Conservation (phyloP, 2,329 filamentous ascomycete genomes). For the Sporothrix pseudoabietina region DNA sequence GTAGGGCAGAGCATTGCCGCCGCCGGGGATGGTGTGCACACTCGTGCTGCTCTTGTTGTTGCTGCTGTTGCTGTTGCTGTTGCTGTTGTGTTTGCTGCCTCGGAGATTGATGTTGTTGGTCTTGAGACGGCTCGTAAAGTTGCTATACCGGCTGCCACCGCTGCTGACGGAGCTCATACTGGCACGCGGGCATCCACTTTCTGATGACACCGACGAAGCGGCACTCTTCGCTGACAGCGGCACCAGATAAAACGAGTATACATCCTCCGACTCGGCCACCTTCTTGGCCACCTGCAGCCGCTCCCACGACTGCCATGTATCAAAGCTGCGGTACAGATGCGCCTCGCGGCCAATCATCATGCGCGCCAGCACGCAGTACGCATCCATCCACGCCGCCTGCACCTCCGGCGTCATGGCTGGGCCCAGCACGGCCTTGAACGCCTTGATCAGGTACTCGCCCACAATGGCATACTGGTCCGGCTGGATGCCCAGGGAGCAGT, state of each 20-base stretch:
- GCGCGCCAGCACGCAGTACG: constrained; percentile 72
- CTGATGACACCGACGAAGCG: neutral
- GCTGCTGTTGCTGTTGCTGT: constrained; percentile 39
- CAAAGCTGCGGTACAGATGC: constrained; percentile 62
- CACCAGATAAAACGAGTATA: constrained; percentile 70
- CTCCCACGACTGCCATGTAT: constrained; percentile 66
- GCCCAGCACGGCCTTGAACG: constrained; percentile 68
- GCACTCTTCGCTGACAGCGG: constrained; percentile 45
- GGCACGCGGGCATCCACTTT: neutral
- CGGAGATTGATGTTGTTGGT: constrained; percentile 25
- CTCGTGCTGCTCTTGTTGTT: constrained; percentile 35
- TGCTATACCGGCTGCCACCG: constrained; percentile 22
- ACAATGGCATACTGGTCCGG: constrained; percentile 72
- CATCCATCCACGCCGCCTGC: constrained; percentile 67
- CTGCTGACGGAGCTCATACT: constrained; percentile 24
- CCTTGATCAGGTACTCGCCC: constrained; percentile 66
- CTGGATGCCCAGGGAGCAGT: constrained; percentile 68
- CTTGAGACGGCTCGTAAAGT: constrained; percentile 25
- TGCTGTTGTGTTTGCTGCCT: constrained; percentile 35
- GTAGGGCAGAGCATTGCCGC: constrained; percentile 58
- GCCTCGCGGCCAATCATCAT: constrained; percentile 70
- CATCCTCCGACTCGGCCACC: constrained; percentile 66
- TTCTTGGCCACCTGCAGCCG: constrained; percentile 67
- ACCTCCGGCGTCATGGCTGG: constrained; percentile 65
- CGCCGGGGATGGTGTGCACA: neutral